A percentile compares a stretch with the other conserved stretches of the same genome.
phyloP scores from a whole-genome alignment of 2,329 filamentous ascomycete genomes.

The Pseudocercospora macadamiae region DNA sequence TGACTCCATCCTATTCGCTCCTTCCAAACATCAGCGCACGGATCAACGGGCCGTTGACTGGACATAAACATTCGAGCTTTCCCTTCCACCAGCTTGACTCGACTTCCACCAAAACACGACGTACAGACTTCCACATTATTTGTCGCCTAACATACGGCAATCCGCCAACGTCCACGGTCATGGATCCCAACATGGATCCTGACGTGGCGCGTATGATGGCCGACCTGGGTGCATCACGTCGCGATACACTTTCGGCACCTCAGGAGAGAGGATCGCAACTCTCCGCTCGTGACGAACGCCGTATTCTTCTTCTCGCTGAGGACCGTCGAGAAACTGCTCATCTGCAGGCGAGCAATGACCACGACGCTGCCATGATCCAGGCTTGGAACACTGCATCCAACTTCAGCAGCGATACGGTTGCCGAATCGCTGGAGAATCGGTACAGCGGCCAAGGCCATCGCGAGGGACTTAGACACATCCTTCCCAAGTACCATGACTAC shows the following conservation, averaged over 20 bases:
- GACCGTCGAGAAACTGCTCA: neutral
- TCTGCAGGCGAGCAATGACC: neutral
- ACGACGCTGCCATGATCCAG: neutral
- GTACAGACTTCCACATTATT: neutral
- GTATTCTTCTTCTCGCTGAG: conserved; percentile 1
- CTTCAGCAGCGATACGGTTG: conserved; percentile 14
- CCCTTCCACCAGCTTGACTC: neutral
- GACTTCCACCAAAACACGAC: neutral
- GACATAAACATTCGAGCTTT: neutral
- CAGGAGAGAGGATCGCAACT: conserved; percentile 1
- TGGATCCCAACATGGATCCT: conserved; percentile 28
- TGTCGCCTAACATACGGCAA: no score
- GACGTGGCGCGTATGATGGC: conserved; percentile 28
- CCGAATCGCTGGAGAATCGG: conserved; percentile 12
- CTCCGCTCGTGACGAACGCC: neutral
- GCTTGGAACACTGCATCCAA: conserved; percentile 20
- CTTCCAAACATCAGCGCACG: no score
- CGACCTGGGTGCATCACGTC: conserved; percentile 29
- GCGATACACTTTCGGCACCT: conserved; percentile 29
- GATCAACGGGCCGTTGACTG: neutral
- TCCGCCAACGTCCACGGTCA: no score
- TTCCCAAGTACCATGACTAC: neutral
- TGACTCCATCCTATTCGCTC: no score
- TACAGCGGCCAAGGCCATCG: conserved; percentile 28
- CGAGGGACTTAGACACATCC: conserved; percentile 1